A percentile compares a stretch with the other conserved stretches of the same genome.
These are phyloP conservation scores for Schizosaccharomyces japonicus DNA, from an alignment of 805 yeast genomes.

Conservation along the genomic window DNA sequence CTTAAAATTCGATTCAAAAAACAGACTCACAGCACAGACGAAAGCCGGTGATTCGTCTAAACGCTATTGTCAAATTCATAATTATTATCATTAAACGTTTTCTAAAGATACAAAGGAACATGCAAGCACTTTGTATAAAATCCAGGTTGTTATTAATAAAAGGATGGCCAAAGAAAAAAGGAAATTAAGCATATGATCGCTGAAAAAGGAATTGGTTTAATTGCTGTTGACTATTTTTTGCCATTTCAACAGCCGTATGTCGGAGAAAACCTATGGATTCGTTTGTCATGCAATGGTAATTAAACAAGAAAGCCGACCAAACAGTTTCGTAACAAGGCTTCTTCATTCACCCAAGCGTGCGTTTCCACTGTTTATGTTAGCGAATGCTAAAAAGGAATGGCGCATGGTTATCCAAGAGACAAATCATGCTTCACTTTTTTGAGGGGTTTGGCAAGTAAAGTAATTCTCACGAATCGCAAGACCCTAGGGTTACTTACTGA, in stretches of 20 bases:
- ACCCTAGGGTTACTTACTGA: slow-evolving; percentile 26
- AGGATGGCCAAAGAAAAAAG: background rate
- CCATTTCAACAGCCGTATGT: background rate
- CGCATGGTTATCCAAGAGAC: too few relatives aligned
- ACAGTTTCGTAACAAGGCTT: background rate
- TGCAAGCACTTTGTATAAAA: background rate
- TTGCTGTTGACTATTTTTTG: background rate
- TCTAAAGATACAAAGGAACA: background rate
- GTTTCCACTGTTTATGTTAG: background rate
- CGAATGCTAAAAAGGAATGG: too few relatives aligned
- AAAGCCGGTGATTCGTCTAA: background rate
- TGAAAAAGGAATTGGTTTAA: background rate
- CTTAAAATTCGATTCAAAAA: background rate
- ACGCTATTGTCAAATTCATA: background rate
- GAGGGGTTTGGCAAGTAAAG: background rate
- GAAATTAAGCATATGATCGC: background rate
- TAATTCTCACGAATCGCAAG: background rate
- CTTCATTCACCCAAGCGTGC: slow-evolving; percentile 3
- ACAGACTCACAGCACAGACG: background rate
- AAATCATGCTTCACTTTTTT: too few relatives aligned
- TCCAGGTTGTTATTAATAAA: background rate
- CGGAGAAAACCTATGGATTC: background rate
- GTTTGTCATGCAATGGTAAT: too few relatives aligned
- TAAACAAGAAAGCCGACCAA: background rate
- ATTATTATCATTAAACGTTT: background rate